phyloP scores from a whole-genome alignment of 192 early-diverging fungal species.

The Coemansia sp. region DNA sequence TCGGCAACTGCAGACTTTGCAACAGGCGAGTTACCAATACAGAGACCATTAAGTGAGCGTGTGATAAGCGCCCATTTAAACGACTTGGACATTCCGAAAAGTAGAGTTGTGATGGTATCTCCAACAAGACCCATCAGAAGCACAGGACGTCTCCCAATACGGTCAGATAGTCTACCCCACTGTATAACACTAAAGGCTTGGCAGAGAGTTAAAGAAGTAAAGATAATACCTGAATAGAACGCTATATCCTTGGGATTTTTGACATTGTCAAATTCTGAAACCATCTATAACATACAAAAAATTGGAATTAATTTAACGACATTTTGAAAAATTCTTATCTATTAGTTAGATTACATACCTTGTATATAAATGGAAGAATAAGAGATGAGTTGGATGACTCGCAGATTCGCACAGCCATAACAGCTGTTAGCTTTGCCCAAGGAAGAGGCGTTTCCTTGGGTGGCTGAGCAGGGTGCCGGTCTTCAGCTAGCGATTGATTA shows the following conservation, averaged over 20 bases:
- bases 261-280: conserved; percentile 67
- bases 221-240: conserved; percentile 63
- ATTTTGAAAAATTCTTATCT: too few species aligned
- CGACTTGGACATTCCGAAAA: conserved; percentile 71
- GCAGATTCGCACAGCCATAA: conserved; percentile 39
- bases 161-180: conserved; percentile 77
- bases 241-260: conserved; percentile 76
- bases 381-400: conserved; percentile 73
- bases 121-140: conserved; percentile 77
- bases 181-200: conserved; percentile 57
- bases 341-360: conserved; percentile 42
- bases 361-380: conserved; percentile 77
- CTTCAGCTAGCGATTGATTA: too few species aligned
- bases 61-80: conserved; percentile 59
- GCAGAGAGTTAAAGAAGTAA: conserved; percentile 52
- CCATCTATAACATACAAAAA: conserved; percentile 44
- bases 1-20: conserved; percentile 82
- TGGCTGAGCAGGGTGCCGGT: background rate
- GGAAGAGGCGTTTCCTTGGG: conserved; percentile 36
- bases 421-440: conserved; percentile 22
- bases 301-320: background rate
- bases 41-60: conserved; percentile 63
- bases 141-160: conserved; percentile 77
- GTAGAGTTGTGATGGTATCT: conserved; percentile 61
- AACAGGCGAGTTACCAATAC: conserved; percentile 77